These are phyloP conservation scores for Nothophytophthora sp. DNA, from an alignment of 352 stramenopile genomes.

Conservation along the genomic window DNA sequence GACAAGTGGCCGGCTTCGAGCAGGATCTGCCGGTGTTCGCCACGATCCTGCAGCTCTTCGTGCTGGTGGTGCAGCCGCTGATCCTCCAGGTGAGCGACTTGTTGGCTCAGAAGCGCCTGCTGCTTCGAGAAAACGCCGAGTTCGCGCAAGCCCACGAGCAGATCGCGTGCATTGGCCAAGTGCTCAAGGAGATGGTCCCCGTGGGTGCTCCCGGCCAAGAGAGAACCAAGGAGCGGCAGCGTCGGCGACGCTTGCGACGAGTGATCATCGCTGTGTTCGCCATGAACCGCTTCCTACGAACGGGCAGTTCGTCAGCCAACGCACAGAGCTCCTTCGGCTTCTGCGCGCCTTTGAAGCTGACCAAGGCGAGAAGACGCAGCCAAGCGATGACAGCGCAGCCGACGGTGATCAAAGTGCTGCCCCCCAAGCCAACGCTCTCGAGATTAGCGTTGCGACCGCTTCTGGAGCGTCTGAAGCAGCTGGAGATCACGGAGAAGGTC, in stretches of 20 bases:
- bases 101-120: constrained; percentile 55
- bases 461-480: constrained; percentile 36
- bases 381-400: constrained; percentile 15
- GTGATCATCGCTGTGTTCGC: constrained; percentile 69
- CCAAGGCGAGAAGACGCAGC: constrained; percentile 13
- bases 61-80: constrained; percentile 53
- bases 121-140: constrained; percentile 51
- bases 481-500: constrained; percentile 36
- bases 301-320: constrained; percentile 1
- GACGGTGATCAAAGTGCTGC: constrained; percentile 55
- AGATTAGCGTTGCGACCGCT: constrained; percentile 30
- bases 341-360: constrained; percentile 39
- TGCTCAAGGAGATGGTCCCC: constrained; percentile 60
- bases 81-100: constrained; percentile 73
- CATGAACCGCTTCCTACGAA: constrained; percentile 54
- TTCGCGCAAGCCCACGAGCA: constrained; percentile 44
- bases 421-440: constrained; percentile 25
- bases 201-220: constrained; percentile 6
- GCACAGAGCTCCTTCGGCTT: constrained; percentile 31
- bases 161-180: constrained; percentile 61
- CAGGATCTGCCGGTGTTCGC: constrained; percentile 45
- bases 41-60: constrained; percentile 57
- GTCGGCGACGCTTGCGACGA: constrained; percentile 39
- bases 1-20: constrained; percentile 34
- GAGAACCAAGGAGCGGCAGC: constrained; percentile 10